Evolutionary conservation across 768 basidiomycete genomes (phyloP).

Genomic region (Phylloporus rhodoxanthus): DNA sequence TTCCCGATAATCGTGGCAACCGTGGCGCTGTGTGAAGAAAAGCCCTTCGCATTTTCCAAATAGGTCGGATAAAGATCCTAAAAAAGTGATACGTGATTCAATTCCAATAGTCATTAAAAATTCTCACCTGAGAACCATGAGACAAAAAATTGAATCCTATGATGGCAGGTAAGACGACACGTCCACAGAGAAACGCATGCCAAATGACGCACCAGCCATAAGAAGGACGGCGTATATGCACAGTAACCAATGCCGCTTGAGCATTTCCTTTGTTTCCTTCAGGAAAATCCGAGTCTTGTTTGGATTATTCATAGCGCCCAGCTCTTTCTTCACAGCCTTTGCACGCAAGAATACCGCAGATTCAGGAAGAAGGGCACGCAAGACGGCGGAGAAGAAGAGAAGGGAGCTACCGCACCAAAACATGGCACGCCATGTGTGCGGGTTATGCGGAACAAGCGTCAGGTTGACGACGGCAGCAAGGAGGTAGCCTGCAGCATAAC

Average conservation of each 20-base stretch:
- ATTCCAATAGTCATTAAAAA: neutral
- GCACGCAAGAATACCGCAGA: conserved; percentile 68
- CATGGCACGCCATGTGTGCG: conserved; percentile 60
- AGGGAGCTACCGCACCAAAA: conserved; percentile 80
- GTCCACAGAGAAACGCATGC: neutral
- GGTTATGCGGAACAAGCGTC: conserved; percentile 38
- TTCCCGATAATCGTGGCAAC: conserved; percentile 80
- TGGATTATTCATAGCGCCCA: conserved; percentile 24
- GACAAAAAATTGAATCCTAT: conserved; percentile 72
- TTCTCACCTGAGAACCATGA: conserved; percentile 58
- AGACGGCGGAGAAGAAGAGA: conserved; percentile 58
- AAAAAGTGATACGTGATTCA: neutral
- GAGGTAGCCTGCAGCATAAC: conserved; percentile 87
- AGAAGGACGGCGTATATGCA: conserved; percentile 81
- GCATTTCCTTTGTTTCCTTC: conserved; percentile 65
- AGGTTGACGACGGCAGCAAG: conserved; percentile 82
- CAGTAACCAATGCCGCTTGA: conserved; percentile 74
- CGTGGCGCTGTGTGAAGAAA: conserved; percentile 53
- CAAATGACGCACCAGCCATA: conserved; percentile 49
- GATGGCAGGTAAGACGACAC: neutral
- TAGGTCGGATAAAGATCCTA: conserved; percentile 81
- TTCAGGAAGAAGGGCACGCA: conserved; percentile 73
- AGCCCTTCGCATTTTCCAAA: conserved; percentile 55
- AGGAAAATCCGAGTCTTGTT: conserved; percentile 70
- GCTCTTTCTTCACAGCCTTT: conserved; percentile 44